Base-by-base conservation (phyloP, 768 basidiomycete species). In the Trametes cinnabarina region DNA sequence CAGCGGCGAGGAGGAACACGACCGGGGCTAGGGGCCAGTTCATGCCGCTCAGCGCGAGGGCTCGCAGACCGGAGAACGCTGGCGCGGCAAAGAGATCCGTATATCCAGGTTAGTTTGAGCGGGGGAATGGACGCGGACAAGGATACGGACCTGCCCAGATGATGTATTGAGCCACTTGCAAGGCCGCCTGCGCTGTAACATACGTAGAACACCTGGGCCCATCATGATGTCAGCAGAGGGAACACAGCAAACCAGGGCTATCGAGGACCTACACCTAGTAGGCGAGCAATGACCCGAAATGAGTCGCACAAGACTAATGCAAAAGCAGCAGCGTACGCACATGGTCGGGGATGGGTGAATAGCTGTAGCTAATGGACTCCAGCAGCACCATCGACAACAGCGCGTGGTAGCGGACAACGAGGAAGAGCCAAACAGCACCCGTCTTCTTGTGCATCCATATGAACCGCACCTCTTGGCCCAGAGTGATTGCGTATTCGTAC, bases 401-500 rank as follows among this genome's bases (percentile, higher is more conserved):
- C 20, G 49, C 37, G 11, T 8, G 7, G 37, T 51, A 51, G 10
- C 49, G 47, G 8, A 30, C 28, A n/a, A 30, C 26, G 17, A 63
- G 11, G 49, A 51, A 63, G 26, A 63, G 52, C 39, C 22, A 25
- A 2, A 46, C 50, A 3, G 61, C 61, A 2, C 40, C 42, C 12
- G 51, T 58, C 22, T 47, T 50, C 25, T 56, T 51, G n/a, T 52
- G 57, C 25, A n/a, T 41, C 61, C 61, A 63, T 17, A 63, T 23
- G 42, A 42, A 8, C 6, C 20, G 9, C 7, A 57, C 50, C 39
- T 61, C 60, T 14, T 34, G 44, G 22, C 14, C 32, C 7, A 57
- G 32, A 1, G 55, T 57, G 42, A 61, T 41, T 9, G 49, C 6
- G 25, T 53, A 57, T 3, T 61, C 60, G 47, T 47, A 61, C 22